Evolutionary conservation across 768 basidiomycete species (phyloP), one percentile per base, ranked within the genome.

Genomic region (Pseudohyphozyma bogoriensis): DNA sequence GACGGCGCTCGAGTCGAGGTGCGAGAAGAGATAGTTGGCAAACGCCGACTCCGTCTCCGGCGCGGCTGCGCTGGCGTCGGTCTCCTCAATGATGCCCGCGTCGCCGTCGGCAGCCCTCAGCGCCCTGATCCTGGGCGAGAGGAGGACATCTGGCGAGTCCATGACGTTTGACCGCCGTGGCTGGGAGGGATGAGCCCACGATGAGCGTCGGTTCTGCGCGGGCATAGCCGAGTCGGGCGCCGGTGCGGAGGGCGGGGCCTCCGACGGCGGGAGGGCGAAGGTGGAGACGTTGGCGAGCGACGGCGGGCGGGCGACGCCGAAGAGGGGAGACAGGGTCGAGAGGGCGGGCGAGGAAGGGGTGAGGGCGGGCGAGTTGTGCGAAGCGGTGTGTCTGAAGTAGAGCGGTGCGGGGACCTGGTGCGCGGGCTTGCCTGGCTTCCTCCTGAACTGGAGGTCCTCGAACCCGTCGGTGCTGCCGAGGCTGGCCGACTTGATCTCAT

Each of bases 21-120:
- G 64, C 5, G 64, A 60, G 64, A 65, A 65, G 42, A 65, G 64
- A 45, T 65, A 65, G 54, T 60, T 58, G 22, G 64, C 64, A 50
- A 65, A 65, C 0, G 64, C 59, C 8, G 64, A 65, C n/a, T 65
- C 59, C 16, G 13, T 49, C 28, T 15, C 37, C 50, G 35, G 61
- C 64, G 49, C 47, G 28, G 28, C 28, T 18, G 29, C 40, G 28
- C 22, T n/a, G n/a, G 22, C 13, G 18, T 26, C 26, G 1, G 11
- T 49, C 15, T 36, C 26, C 3, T 33, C 6, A 1, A n/a, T 1
- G 44, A 31, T 39, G 29, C 35, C 54, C n/a, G n/a, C 39, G 13
- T 20, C 47, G 28, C 24, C n/a, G 28, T 49, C 47, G 9, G 16
- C 29, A 6, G 28, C 47, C 0, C 64, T 56, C 24, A 65, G 46